Conservation (phyloP, 2,329 filamentous ascomycete species). For the Aureobasidium sp. region DNA sequence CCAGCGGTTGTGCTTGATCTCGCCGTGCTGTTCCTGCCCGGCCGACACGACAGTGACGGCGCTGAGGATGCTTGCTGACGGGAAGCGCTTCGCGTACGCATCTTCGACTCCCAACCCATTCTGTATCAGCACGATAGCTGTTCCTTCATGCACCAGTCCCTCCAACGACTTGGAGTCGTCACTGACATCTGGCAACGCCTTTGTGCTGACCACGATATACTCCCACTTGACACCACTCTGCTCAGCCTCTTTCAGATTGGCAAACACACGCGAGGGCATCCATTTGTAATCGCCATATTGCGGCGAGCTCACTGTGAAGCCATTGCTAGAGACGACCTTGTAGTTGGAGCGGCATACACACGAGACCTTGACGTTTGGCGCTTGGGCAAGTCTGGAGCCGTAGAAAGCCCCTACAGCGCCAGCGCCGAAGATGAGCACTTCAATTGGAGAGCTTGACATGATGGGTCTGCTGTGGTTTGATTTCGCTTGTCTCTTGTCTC, state of each 20-base stretch:
- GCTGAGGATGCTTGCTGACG: slow-evolving; percentile 47
- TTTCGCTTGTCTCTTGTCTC: not conserved
- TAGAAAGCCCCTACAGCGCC: slow-evolving; percentile 68
- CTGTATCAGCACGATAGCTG: slow-evolving; percentile 59
- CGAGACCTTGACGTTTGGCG: slow-evolving; percentile 49
- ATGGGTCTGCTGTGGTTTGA: not conserved
- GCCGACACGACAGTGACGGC: slow-evolving; percentile 63
- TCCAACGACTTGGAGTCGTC: slow-evolving; percentile 53
- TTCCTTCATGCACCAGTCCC: slow-evolving; percentile 46
- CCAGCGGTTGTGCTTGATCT: slow-evolving; percentile 64
- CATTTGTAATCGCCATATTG: slow-evolving; percentile 61
- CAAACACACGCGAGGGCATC: slow-evolving; percentile 52
- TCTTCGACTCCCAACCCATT: slow-evolving; percentile 62
- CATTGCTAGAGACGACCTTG: slow-evolving; percentile 49
- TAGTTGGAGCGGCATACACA: slow-evolving; percentile 70
- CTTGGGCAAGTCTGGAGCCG: slow-evolving; percentile 52
- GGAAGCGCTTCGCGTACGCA: slow-evolving; percentile 56
- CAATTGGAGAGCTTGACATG: slow-evolving; percentile 31
- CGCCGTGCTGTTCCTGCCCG: slow-evolving; percentile 54
- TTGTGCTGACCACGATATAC: slow-evolving; percentile 62
- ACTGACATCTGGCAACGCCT: slow-evolving; percentile 58
- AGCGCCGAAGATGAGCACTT: slow-evolving; percentile 60
- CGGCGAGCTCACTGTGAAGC: slow-evolving; percentile 56
- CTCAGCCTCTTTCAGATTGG: slow-evolving; percentile 49
- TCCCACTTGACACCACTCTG: slow-evolving; percentile 44